Evolutionary conservation across 331 rosid genomes (phyloP).

Genomic region (Prunus yedoensis): DNA sequence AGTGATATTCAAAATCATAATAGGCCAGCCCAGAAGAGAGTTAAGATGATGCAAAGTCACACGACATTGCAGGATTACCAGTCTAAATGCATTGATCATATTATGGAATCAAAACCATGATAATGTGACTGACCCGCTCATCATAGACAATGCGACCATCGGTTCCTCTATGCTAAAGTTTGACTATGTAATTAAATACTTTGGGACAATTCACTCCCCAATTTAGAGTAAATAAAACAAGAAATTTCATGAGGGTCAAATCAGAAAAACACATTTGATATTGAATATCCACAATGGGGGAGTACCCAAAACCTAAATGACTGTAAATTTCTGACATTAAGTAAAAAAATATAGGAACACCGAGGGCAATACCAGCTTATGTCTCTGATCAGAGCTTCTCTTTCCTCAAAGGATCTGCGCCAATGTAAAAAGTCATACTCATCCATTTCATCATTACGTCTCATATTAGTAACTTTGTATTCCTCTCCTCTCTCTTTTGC

Average conservation of each 20-base stretch:
- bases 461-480: slow-evolving; percentile 45
- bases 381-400: slow-evolving; percentile 91
- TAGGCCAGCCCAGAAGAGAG: background rate
- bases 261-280: no score
- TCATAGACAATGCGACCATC: no score
- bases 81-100: no score
- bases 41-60: background rate
- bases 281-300: no score
- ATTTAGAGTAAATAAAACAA: no score
- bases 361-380: slow-evolving; percentile 62
- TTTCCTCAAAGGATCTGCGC: slow-evolving; percentile 91
- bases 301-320: no score
- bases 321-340: background rate
- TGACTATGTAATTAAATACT: no score
- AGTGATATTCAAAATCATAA: background rate
- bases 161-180: no score
- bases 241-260: no score
- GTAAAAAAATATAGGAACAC: background rate
- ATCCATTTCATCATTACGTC: slow-evolving; percentile 75
- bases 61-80: background rate
- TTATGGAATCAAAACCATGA: no score
- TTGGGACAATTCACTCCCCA: no score
- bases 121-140: no score
- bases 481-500: slow-evolving; percentile 55
- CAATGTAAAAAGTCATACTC: slow-evolving; percentile 90